These are phyloP conservation scores for Puccinia horiana DNA, from an alignment of 1,284 basidiomycete genomes.

Conservation along the genomic window DNA sequence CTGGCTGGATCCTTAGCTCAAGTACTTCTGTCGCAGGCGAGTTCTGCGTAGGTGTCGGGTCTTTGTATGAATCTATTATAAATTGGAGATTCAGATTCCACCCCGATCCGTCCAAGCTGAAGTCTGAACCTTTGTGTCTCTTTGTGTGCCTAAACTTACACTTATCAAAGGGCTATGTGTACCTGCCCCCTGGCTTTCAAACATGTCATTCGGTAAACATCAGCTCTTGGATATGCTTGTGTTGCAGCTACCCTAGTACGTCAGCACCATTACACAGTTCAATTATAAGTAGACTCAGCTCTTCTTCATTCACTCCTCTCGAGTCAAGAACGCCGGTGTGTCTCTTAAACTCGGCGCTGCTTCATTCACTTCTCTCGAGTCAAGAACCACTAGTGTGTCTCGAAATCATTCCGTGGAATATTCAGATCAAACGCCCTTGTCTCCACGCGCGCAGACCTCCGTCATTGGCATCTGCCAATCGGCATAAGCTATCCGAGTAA, in stretches of 20 bases:
- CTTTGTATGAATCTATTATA: background rate
- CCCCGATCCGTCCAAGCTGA: background rate
- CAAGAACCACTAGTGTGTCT: background rate
- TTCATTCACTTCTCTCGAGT: background rate
- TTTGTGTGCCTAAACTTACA: background rate
- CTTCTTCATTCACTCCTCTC: too few species aligned
- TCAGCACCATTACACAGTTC: background rate
- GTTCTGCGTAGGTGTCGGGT: background rate
- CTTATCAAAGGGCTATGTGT: background rate
- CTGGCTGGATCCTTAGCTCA: background rate
- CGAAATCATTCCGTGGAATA: background rate
- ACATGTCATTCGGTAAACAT: background rate
- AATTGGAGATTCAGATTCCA: background rate
- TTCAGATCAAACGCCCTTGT: background rate
- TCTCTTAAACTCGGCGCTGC: too few species aligned
- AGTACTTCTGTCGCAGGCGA: background rate
- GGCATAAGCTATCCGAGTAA: background rate
- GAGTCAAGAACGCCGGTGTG: too few species aligned
- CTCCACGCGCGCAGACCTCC: background rate
- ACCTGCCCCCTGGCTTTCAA: background rate
- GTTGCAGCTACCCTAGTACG: background rate
- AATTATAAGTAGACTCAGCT: background rate
- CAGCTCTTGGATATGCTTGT: background rate
- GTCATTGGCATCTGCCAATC: background rate
- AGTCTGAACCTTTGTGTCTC: background rate